Conservation (phyloP, 2,329 filamentous ascomycete species). For the Chlorencoelia australis region DNA sequence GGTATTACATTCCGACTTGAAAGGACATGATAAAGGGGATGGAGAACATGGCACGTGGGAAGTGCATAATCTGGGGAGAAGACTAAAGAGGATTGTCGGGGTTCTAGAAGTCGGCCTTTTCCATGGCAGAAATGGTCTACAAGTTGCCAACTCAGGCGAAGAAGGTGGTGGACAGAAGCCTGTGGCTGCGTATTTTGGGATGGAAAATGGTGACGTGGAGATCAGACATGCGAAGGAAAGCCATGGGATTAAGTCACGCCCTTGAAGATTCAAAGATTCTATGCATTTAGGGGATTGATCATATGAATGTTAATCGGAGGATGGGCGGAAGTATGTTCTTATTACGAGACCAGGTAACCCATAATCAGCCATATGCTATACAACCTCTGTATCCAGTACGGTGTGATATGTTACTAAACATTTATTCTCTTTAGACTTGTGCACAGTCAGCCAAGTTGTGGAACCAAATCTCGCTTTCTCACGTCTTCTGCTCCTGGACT, state of each 20-base stretch:
- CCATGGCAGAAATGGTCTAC: slow-evolving; percentile 65
- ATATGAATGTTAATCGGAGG: too few relatives aligned
- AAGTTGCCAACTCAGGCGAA: slow-evolving; percentile 50
- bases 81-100: slow-evolving; percentile 73
- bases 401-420: too few relatives aligned
- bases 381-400: too few relatives aligned
- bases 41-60: slow-evolving; percentile 66
- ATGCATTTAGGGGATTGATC: too few relatives aligned
- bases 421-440: too few relatives aligned
- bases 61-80: slow-evolving; percentile 60
- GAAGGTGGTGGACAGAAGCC: slow-evolving; percentile 75
- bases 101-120: slow-evolving; percentile 92
- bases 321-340: too few relatives aligned
- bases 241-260: slow-evolving; percentile 4
- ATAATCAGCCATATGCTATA: too few relatives aligned
- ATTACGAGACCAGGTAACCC: too few relatives aligned
- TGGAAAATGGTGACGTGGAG: slow-evolving; percentile 63
- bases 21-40: slow-evolving; percentile 36
- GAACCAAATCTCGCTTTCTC: too few relatives aligned
- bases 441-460: too few relatives aligned
- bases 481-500: too few relatives aligned
- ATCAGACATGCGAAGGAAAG: slow-evolving; percentile 34
- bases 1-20: slow-evolving; percentile 46
- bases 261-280: slow-evolving; percentile 1
- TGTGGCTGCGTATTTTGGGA: slow-evolving; percentile 88